Conservation (phyloP, 1,284 basidiomycete genomes). For the Pascua sp. region DNA sequence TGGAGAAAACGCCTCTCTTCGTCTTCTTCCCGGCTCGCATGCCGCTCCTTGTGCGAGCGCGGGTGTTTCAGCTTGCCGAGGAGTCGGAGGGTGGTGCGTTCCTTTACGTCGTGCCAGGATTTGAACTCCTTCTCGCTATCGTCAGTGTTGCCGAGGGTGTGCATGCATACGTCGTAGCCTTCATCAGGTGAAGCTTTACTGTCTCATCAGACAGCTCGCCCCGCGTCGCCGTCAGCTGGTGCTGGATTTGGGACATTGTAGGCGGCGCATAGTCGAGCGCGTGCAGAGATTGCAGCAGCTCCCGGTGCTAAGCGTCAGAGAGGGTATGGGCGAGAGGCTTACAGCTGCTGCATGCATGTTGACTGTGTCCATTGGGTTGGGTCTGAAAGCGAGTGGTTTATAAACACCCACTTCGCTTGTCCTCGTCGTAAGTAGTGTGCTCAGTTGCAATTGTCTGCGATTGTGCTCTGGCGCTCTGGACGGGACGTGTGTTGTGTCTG, state of each 20-base stretch:
- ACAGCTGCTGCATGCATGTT: no score
- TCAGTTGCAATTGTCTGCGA: no score
- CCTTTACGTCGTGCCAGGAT: conserved; percentile 19
- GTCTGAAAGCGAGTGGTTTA: no score
- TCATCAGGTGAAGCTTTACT: conserved; percentile 5
- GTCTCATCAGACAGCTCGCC: conserved; percentile 8
- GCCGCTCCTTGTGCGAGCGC: conserved; percentile 1
- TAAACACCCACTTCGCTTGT: no score
- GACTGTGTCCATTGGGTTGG: no score
- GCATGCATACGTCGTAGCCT: background rate
- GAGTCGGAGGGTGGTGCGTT: conserved; percentile 19
- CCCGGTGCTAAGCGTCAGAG: no score
- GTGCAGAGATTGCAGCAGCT: no score
- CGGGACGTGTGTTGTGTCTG: no score
- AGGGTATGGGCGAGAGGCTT: no score
- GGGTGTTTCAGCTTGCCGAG: conserved; percentile 21
- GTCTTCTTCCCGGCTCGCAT: conserved; percentile 17
- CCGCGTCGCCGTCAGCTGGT: conserved; percentile 3
- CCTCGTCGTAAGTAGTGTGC: no score
- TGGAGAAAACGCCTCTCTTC: conserved; percentile 25
- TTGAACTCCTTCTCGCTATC: conserved; percentile 18
- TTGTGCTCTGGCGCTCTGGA: no score
- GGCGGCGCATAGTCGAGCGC: conserved; percentile 19
- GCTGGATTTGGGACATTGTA: conserved; percentile 13
- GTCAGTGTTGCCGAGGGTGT: background rate